Evolutionary conservation across 1,284 basidiomycete species (phyloP).

Genomic region (Fistulina hepatica): DNA sequence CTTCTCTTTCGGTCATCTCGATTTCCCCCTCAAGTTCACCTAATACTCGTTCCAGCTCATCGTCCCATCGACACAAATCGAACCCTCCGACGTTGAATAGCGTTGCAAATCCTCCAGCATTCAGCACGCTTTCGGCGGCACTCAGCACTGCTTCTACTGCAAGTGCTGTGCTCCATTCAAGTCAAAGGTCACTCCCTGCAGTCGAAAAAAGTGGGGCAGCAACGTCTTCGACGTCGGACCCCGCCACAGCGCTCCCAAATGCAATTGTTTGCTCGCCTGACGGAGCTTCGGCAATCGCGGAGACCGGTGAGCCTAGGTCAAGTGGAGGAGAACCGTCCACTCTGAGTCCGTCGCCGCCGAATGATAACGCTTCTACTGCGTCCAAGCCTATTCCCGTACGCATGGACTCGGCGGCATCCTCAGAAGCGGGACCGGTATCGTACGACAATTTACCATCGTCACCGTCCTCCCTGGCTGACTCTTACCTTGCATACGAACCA

Average conservation of each 20-base stretch:
- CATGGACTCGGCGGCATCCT: conserved; percentile 14
- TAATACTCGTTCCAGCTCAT: conserved; percentile 18
- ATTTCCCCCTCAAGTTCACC: conserved; percentile 19
- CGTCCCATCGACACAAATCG: conserved; percentile 12
- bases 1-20: conserved; percentile 9
- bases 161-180: conserved; percentile 28
- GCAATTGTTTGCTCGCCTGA: too few relatives aligned
- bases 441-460: conserved; percentile 28
- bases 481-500: conserved; percentile 24
- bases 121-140: conserved; percentile 33
- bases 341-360: conserved; percentile 6
- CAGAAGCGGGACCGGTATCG: conserved; percentile 14
- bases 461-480: conserved; percentile 20
- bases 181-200: too few relatives aligned
- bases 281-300: too few relatives aligned
- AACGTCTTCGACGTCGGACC: too few relatives aligned
- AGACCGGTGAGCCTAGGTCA: too few relatives aligned
- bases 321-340: not conserved
- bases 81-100: conserved; percentile 22
- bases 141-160: conserved; percentile 36
- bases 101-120: conserved; percentile 30
- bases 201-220: too few relatives aligned
- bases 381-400: too few relatives aligned
- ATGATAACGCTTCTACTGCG: conserved; percentile 11
- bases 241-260: too few relatives aligned